A percentile compares a stretch with the other conserved stretches of the same genome.
phyloP scores from a whole-genome alignment of 495 filamentous ascomycete species.

The Diplogelasinospora grovesii region DNA sequence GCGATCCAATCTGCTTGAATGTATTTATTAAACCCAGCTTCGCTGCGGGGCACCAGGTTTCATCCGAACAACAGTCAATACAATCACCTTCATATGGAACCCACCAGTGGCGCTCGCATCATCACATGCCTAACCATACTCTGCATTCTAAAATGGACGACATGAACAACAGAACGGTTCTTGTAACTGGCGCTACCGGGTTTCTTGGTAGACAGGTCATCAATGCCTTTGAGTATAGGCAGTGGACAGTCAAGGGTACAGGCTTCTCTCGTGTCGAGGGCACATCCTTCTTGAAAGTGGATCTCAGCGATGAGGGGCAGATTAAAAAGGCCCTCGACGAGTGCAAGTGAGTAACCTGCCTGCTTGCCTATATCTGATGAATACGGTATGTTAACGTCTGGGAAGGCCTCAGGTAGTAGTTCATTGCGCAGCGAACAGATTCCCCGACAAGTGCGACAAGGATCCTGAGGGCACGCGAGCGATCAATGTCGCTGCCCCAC shows the following conservation, averaged over 20 bases:
- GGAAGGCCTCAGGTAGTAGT: slow-evolving; percentile 75
- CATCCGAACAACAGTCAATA: no score
- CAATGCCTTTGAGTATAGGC: slow-evolving; percentile 60
- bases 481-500: slow-evolving; percentile 70
- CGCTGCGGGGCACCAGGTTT: no score
- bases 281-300: slow-evolving; percentile 66
- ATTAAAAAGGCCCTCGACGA: slow-evolving; percentile 58
- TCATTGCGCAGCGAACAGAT: slow-evolving; percentile 90
- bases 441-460: slow-evolving; percentile 74
- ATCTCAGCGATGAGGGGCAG: slow-evolving; percentile 56
- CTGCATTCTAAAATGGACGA: background rate
- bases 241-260: slow-evolving; percentile 78
- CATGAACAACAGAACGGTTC: slow-evolving; percentile 43
- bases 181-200: slow-evolving; percentile 83
- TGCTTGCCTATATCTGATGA: background rate
- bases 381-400: background rate
- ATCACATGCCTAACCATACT: no score
- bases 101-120: no score
- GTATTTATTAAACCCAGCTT: no score
- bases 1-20: no score
- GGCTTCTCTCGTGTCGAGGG: slow-evolving; percentile 67
- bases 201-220: slow-evolving; percentile 76
- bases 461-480: slow-evolving; percentile 68
- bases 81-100: no score
- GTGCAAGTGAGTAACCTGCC: slow-evolving; percentile 53